phyloP scores from a whole-genome alignment of 345 rosid genomes.

The Physaria fendleri region DNA sequence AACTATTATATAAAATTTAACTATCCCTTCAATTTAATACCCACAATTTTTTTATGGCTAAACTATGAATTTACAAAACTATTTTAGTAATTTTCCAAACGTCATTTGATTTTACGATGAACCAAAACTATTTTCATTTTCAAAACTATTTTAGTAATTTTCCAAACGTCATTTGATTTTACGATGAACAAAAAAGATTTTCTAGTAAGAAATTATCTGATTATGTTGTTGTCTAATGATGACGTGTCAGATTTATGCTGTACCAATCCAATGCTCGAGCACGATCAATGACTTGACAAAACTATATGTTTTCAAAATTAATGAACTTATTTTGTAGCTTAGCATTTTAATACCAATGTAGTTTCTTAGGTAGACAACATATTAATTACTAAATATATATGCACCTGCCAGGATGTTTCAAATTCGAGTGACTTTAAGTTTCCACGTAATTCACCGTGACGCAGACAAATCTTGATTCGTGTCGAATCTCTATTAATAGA shows the following conservation, averaged over 20 bases:
- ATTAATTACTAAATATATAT: constrained; percentile 23
- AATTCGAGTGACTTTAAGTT: constrained; percentile 2
- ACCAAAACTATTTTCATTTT: too few relatives aligned
- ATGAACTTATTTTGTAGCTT: background rate
- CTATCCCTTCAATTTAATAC: too few relatives aligned
- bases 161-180: too few relatives aligned
- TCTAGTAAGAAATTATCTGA: background rate
- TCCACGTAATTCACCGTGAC: constrained; percentile 27
- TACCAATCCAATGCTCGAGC: constrained; percentile 24
- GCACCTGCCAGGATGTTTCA: constrained; percentile 29
- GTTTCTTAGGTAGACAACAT: constrained; percentile 16
- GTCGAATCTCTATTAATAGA: background rate
- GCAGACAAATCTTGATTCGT: constrained; percentile 23
- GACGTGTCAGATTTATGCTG: constrained; percentile 7
- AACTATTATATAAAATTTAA: too few relatives aligned
- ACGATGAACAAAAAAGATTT: too few relatives aligned
- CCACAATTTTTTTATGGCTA: too few relatives aligned
- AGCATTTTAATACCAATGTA: background rate
- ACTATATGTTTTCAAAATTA: constrained; percentile 19
- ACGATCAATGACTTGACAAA: constrained; percentile 10
- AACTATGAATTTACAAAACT: too few relatives aligned
- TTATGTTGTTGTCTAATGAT: constrained; percentile 12
- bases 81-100: too few relatives aligned
- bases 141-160: too few relatives aligned
- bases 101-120: too few relatives aligned